phyloP scores from a whole-genome alignment of 2,329 filamentous ascomycete species.

The Ascochyta fabae region DNA sequence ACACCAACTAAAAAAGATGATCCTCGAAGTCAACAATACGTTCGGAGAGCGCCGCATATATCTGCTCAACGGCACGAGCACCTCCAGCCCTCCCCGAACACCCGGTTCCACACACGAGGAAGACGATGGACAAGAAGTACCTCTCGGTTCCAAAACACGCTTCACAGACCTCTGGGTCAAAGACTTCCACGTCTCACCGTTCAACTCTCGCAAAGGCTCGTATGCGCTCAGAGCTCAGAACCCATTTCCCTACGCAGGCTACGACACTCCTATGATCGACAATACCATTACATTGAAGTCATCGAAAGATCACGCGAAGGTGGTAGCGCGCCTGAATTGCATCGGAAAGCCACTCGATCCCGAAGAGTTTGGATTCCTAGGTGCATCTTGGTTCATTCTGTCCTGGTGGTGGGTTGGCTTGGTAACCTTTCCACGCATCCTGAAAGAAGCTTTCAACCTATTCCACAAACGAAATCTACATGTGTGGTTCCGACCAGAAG shows the following conservation, averaged over 20 bases:
- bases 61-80: slow-evolving; percentile 55
- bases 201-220: slow-evolving; percentile 64
- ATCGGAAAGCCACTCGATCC: slow-evolving; percentile 60
- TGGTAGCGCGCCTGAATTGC: slow-evolving; percentile 67
- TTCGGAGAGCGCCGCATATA: slow-evolving; percentile 76
- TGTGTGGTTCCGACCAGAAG: slow-evolving; percentile 71
- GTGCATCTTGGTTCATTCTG: slow-evolving; percentile 57
- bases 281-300: slow-evolving; percentile 67
- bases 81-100: slow-evolving; percentile 37
- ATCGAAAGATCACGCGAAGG: slow-evolving; percentile 65
- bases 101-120: slow-evolving; percentile 17
- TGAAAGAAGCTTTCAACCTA: slow-evolving; percentile 65
- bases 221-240: slow-evolving; percentile 57
- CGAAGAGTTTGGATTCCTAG: slow-evolving; percentile 49
- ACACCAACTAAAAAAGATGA: slow-evolving; percentile 66
- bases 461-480: slow-evolving; percentile 65
- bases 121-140: slow-evolving; percentile 5
- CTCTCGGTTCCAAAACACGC: slow-evolving; percentile 22
- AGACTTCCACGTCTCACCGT: slow-evolving; percentile 78
- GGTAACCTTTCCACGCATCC: slow-evolving; percentile 69
- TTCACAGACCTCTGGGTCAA: slow-evolving; percentile 67
- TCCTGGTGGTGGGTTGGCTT: slow-evolving; percentile 73
- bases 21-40: slow-evolving; percentile 79
- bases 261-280: slow-evolving; percentile 55
- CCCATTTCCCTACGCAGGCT: slow-evolving; percentile 47